A percentile compares a stretch with the other conserved stretches of the same genome.
Evolutionary conservation across 179 eudicot species (phyloP).

Genomic region (Camellia oleifera): DNA sequence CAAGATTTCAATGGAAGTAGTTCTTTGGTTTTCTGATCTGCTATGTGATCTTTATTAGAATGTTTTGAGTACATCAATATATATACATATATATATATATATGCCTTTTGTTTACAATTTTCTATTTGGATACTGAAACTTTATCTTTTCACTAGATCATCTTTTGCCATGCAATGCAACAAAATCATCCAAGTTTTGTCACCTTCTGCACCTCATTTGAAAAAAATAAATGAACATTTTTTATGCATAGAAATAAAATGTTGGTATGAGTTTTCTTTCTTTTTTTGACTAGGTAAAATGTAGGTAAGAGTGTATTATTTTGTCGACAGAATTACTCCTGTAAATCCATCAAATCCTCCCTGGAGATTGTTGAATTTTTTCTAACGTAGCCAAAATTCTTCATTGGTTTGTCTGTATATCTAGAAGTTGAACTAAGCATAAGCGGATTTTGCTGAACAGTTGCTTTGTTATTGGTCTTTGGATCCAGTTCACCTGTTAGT

Average conservation of each 20-base stretch:
- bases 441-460: not conserved
- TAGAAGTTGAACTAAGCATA: not conserved
- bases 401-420: not conserved
- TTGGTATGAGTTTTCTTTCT: too few species aligned
- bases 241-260: not conserved
- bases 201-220: not conserved
- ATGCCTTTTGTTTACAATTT: not conserved
- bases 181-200: not conserved
- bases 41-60: not conserved
- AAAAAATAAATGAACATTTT: not conserved
- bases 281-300: not conserved
- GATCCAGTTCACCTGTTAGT: not conserved
- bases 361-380: not conserved
- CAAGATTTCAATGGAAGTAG: slow-evolving; percentile 6
- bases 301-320: not conserved
- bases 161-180: not conserved
- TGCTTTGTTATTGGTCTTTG: not conserved
- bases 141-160: not conserved
- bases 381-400: not conserved
- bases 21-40: not conserved
- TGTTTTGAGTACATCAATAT: not conserved
- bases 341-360: not conserved
- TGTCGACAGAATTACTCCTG: not conserved
- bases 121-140: not conserved
- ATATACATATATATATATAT: too few species aligned